A percentile compares a stretch with the other conserved stretches of the same genome.
Evolutionary conservation across 2,329 filamentous ascomycete genomes (phyloP).

Genomic region (Aspergillus quadricinctus): DNA sequence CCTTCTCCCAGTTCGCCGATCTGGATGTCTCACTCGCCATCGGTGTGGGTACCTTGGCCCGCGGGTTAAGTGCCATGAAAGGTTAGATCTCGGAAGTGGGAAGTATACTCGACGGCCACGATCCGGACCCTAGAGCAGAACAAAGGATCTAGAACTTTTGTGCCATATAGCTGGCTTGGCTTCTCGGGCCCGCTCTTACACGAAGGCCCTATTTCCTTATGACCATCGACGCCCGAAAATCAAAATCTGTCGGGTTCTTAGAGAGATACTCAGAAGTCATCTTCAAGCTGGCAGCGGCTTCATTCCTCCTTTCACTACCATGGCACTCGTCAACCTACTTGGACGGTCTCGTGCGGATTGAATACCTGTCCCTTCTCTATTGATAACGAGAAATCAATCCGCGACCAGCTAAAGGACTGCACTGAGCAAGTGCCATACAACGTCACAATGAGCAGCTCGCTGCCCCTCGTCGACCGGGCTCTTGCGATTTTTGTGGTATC

Average conservation of each 20-base stretch:
- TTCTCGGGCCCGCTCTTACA: background rate
- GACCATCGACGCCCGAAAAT: background rate
- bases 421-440: background rate
- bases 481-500: conserved; percentile 16
- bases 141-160: background rate
- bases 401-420: background rate
- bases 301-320: background rate
- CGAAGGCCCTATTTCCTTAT: background rate
- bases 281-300: background rate
- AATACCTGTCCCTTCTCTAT: background rate
- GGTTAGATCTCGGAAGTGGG: background rate
- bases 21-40: background rate
- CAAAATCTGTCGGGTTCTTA: background rate
- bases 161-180: background rate
- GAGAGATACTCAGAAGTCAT: background rate
- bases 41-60: background rate
- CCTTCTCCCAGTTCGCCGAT: background rate
- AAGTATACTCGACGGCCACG: background rate
- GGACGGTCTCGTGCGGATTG: background rate
- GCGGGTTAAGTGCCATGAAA: background rate
- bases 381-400: background rate
- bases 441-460: conserved; percentile 6
- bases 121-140: background rate
- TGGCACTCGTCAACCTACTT: background rate
- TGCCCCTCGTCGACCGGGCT: conserved; percentile 16